Evolutionary conservation across 441 rosid species (phyloP).

Genomic region (Gossypium armourianum): DNA sequence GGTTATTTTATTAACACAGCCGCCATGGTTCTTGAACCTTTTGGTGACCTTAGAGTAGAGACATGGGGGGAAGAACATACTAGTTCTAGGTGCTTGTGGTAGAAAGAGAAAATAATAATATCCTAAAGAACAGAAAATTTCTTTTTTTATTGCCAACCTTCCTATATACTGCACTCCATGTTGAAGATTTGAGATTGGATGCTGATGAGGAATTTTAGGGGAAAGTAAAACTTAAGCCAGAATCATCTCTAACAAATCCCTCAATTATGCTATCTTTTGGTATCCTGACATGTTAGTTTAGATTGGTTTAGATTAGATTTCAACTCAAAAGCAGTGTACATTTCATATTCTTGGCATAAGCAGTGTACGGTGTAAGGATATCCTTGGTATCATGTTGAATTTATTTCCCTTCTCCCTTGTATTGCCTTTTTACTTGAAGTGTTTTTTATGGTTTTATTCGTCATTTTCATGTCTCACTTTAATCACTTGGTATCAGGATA

Average conservation of each 20-base stretch:
- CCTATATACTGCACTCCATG: not conserved
- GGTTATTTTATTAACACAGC: not conserved
- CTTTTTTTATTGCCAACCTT: not conserved
- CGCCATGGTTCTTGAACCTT: not conserved
- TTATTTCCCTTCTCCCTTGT: not conserved
- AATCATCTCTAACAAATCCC: not conserved
- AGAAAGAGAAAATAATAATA: not conserved
- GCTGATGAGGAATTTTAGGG: not conserved
- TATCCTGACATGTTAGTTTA: not conserved
- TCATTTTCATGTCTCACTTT: not conserved
- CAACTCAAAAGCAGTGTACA: slow-evolving; percentile 3
- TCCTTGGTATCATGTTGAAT: not conserved
- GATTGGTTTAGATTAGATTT: not conserved
- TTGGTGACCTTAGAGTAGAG: not conserved
- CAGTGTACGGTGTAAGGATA: not conserved
- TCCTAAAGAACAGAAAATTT: not conserved
- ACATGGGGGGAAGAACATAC: not conserved
- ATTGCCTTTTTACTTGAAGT: not conserved
- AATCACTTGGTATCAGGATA: not conserved
- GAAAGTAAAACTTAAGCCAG: not conserved
- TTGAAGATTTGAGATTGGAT: slow-evolving; percentile 1
- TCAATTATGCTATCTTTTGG: not conserved
- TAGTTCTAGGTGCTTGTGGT: not conserved
- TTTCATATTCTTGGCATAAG: not conserved
- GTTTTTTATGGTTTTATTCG: not conserved